These are phyloP conservation scores for Elongisporangium undulatum DNA, from an alignment of 352 stramenopile genomes.

Conservation along the genomic window DNA sequence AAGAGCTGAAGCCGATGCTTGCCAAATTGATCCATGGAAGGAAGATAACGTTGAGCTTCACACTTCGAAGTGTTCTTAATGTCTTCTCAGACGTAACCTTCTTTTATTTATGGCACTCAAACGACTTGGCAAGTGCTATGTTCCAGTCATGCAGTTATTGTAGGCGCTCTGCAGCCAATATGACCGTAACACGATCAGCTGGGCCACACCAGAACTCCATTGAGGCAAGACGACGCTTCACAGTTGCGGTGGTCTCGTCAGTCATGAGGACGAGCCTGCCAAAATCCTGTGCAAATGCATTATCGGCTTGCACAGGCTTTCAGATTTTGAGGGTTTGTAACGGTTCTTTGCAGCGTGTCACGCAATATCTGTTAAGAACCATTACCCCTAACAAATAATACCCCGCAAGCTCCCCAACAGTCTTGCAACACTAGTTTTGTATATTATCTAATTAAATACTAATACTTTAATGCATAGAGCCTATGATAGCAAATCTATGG, in stretches of 20 bases:
- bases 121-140: no score
- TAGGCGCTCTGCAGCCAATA: no score
- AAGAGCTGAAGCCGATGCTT: no score
- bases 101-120: no score
- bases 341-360: background rate
- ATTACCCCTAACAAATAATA: background rate
- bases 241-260: background rate
- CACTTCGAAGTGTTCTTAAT: no score
- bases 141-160: no score
- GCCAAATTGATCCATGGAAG: no score
- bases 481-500: constrained; percentile 3
- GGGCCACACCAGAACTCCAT: no score
- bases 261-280: no score
- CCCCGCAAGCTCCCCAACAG: background rate
- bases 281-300: background rate
- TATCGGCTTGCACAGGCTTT: background rate
- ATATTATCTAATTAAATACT: background rate
- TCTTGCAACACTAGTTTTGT: background rate
- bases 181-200: no score
- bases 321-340: background rate
- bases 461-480: background rate
- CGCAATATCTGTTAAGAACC: background rate
- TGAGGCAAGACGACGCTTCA: background rate
- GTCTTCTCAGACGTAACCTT: no score
- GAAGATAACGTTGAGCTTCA: no score